A percentile compares a stretch with the other conserved stretches of the same genome.
Evolutionary conservation across 2,329 filamentous ascomycete genomes (phyloP).

Genomic region (Trichoderma sp.): DNA sequence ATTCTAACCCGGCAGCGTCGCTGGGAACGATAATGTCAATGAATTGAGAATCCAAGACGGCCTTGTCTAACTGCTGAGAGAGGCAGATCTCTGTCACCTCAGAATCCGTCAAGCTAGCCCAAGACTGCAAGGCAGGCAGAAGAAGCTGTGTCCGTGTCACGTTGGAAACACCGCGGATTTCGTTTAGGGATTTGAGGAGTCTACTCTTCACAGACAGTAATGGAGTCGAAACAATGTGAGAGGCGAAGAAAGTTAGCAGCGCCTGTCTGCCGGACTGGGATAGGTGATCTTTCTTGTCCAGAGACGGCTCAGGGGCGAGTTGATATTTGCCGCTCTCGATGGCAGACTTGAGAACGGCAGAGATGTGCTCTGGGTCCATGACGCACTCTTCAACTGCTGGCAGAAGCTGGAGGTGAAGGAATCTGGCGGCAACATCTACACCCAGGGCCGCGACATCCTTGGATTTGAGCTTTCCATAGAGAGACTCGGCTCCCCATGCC

Average conservation of each 20-base stretch:
- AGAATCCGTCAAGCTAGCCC: conserved; percentile 58
- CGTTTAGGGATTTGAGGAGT: conserved; percentile 71
- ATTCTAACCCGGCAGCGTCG: conserved; percentile 53
- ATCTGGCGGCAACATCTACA: conserved; percentile 56
- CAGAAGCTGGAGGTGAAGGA: conserved; percentile 68
- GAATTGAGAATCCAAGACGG: conserved; percentile 44
- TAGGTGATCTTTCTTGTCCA: conserved; percentile 56
- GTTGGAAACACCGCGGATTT: conserved; percentile 69
- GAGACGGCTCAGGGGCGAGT: conserved; percentile 34
- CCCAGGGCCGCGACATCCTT: conserved; percentile 59
- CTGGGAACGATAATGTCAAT: conserved; percentile 57
- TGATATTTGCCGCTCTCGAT: conserved; percentile 46
- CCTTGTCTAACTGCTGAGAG: conserved; percentile 45
- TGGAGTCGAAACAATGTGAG: conserved; percentile 70
- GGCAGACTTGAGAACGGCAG: conserved; percentile 55
- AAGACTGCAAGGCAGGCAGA: conserved; percentile 72
- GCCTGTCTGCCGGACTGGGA: conserved; percentile 63
- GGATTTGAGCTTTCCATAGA: conserved; percentile 61
- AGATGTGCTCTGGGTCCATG: conserved; percentile 73
- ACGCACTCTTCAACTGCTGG: conserved; percentile 83
- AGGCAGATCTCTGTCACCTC: conserved; percentile 49
- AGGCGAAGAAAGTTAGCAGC: conserved; percentile 71
- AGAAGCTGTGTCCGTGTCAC: conserved; percentile 71
- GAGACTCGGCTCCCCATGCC: conserved; percentile 60
- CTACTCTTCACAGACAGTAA: conserved; percentile 67